These are phyloP conservation scores for Diaporthe longicolla DNA, from an alignment of 2,329 filamentous ascomycete species.

Conservation along the genomic window DNA sequence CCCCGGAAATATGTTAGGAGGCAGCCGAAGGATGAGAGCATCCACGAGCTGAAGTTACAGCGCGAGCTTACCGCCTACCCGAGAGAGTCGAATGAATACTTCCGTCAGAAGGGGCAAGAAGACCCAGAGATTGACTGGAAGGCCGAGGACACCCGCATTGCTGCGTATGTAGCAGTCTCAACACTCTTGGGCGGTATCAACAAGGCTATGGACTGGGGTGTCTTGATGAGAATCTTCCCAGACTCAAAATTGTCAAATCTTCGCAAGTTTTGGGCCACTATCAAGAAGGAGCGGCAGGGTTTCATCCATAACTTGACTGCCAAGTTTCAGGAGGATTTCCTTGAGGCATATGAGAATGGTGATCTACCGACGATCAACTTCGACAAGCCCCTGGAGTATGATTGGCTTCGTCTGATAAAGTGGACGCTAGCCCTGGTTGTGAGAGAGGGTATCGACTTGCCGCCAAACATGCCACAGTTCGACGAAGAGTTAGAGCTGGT, in stretches of 20 bases:
- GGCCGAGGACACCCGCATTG: slow-evolving; percentile 62
- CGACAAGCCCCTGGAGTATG: slow-evolving; percentile 73
- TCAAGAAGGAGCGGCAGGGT: slow-evolving; percentile 65
- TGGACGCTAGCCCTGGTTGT: slow-evolving; percentile 74
- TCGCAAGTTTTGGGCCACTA: slow-evolving; percentile 67
- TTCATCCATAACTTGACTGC: slow-evolving; percentile 70
- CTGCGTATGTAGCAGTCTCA: slow-evolving; percentile 70
- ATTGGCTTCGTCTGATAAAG: slow-evolving; percentile 76
- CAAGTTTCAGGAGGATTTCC: slow-evolving; percentile 76
- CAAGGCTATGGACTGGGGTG: slow-evolving; percentile 72
- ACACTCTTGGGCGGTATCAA: slow-evolving; percentile 73
- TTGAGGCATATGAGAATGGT: slow-evolving; percentile 75
- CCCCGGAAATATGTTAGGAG: slow-evolving; percentile 42
- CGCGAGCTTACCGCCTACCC: slow-evolving; percentile 53
- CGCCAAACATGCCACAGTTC: slow-evolving; percentile 60
- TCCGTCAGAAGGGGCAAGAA: slow-evolving; percentile 50
- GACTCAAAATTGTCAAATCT: slow-evolving; percentile 65
- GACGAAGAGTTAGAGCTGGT: slow-evolving; percentile 53
- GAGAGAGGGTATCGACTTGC: slow-evolving; percentile 63
- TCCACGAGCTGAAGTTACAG: slow-evolving; percentile 49
- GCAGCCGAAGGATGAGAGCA: slow-evolving; percentile 37
- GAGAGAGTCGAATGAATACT: slow-evolving; percentile 52
- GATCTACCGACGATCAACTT: slow-evolving; percentile 75
- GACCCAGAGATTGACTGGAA: slow-evolving; percentile 57
- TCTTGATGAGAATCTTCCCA: slow-evolving; percentile 70